Conservation (phyloP, 768 basidiomycete genomes). For the Suillus placidus region DNA sequence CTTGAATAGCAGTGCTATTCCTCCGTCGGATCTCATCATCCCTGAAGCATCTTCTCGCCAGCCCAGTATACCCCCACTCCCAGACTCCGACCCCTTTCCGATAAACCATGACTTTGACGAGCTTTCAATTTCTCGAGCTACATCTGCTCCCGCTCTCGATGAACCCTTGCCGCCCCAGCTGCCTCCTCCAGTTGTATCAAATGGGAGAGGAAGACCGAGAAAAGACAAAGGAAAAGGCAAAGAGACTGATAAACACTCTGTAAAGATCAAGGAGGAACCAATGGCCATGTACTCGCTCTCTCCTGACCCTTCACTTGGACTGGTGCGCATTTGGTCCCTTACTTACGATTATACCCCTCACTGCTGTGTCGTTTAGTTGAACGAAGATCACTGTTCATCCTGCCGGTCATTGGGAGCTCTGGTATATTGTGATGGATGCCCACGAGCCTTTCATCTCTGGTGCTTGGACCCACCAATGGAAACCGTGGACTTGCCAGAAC, state of each 20-base stretch:
- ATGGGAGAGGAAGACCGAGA: constrained; percentile 33
- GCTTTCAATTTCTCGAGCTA: constrained; percentile 62
- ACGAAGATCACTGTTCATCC: constrained; percentile 86
- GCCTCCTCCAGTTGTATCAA: constrained; percentile 7
- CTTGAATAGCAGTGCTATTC: constrained; percentile 47
- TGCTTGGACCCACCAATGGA: constrained; percentile 97
- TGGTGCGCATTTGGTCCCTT: constrained; percentile 35
- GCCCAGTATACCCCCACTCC: constrained; percentile 42
- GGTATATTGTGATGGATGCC: constrained; percentile 97
- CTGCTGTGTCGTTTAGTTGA: constrained; percentile 40
- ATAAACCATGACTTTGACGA: constrained; percentile 63
- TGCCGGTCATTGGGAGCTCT: constrained; percentile 82
- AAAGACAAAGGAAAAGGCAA: constrained; percentile 54
- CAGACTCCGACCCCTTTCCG: constrained; percentile 55
- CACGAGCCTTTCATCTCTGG: constrained; percentile 93
- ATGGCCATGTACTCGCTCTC: constrained; percentile 37
- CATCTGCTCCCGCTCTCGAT: constrained; percentile 44
- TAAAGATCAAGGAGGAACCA: constrained; percentile 52
- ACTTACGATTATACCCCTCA: constrained; percentile 22
- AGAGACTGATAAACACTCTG: constrained; percentile 37
- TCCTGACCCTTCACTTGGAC: constrained; percentile 35
- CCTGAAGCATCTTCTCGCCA: constrained; percentile 44
- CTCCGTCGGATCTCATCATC: constrained; percentile 40
- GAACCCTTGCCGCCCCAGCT: constrained; percentile 20
- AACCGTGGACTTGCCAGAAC: constrained; percentile 79